Evolutionary conservation across 2,329 filamentous ascomycete species (phyloP), one percentile per base, ranked within the genome.

Genomic region (Diaporthe ilicicola): DNA sequence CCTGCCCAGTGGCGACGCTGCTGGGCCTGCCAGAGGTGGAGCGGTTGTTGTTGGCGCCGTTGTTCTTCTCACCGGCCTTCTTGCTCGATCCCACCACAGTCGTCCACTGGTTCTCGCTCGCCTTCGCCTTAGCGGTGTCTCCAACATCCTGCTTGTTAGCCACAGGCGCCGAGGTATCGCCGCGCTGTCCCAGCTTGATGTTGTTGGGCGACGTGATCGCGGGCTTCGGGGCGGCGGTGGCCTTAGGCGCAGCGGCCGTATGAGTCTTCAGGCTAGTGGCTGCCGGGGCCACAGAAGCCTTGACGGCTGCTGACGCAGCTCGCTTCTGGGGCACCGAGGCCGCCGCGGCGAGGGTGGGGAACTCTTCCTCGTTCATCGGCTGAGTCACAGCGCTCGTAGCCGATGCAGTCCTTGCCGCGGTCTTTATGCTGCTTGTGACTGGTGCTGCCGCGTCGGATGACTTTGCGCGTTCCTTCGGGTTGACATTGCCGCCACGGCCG

Each of bases 11-110:
- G 37, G 54, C 66, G 10, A 53, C n/a, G 17, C 48, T 37, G 29
- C 19, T 13, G 9, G 50, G 17, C 27, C 42, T 54, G 37, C 50
- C 24, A 55, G 53, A 50, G 29, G 59, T 29, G 42, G 44, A n/a
- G 15, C 66, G 66, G 29, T 8, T 32, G 42, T 10, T 27, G 50
- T 27, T 56, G 13, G 24, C 9, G 17, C 32, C 27, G 1, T 15
- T 19, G 42, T 68, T 59, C 66, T 68, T 68, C 32, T 42, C 66
- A 19, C 66, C 66, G 7, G 66, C 37, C 54, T 67, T 70, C 62
- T 70, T 69, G 19, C 55, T 37, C 1, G 61, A 34, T 4, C 54
- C 61, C 22, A 72, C 70, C 22, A 72, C 70, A 37, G 61, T 72
- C 54, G 55, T 64, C 70, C 70, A 72, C 19, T 29, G 8, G 15